Conservation (phyloP, 2,329 filamentous ascomycete species). For the Colletotrichum karsti region DNA sequence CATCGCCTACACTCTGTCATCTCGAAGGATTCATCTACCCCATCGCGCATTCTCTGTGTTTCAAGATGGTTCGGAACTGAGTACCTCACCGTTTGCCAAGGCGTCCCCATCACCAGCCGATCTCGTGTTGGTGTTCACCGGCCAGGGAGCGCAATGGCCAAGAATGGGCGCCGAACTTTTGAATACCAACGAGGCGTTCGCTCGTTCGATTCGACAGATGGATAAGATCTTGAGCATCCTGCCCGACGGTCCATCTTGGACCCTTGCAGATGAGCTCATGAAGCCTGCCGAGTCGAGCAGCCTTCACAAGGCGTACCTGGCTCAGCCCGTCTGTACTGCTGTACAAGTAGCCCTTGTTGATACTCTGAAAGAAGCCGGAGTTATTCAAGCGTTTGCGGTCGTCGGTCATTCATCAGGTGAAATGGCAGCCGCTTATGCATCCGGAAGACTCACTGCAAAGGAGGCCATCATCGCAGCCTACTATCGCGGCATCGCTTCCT, state of each 20-base stretch:
- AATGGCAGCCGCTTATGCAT: slow-evolving; percentile 53
- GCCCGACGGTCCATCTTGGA: neutral
- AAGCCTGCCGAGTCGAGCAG: neutral
- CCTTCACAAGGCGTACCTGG: slow-evolving; percentile 5
- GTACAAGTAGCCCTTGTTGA: slow-evolving; percentile 51
- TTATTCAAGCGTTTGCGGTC: slow-evolving; percentile 40
- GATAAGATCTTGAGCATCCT: slow-evolving; percentile 16
- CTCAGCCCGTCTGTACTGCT: slow-evolving; percentile 42
- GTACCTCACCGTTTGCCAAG: neutral
- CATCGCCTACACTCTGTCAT: slow-evolving; percentile 33
- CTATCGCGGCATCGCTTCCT: slow-evolving; percentile 29
- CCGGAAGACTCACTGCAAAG: slow-evolving; percentile 40
- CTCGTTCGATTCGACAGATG: slow-evolving; percentile 22
- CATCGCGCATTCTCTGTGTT: slow-evolving; percentile 29
- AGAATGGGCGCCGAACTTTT: slow-evolving; percentile 37
- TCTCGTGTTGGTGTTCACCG: slow-evolving; percentile 40
- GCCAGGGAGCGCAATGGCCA: slow-evolving; percentile 46
- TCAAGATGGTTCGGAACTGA: neutral
- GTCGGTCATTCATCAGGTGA: slow-evolving; percentile 55
- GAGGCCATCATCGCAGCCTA: slow-evolving; percentile 45
- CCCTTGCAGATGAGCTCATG: neutral
- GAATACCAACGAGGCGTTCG: neutral
- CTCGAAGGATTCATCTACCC: slow-evolving; percentile 25
- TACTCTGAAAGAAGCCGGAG: slow-evolving; percentile 37
- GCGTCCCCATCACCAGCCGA: neutral